Evolutionary conservation across 768 basidiomycete species (phyloP).

Genomic region (Rhizopogon roseolus): DNA sequence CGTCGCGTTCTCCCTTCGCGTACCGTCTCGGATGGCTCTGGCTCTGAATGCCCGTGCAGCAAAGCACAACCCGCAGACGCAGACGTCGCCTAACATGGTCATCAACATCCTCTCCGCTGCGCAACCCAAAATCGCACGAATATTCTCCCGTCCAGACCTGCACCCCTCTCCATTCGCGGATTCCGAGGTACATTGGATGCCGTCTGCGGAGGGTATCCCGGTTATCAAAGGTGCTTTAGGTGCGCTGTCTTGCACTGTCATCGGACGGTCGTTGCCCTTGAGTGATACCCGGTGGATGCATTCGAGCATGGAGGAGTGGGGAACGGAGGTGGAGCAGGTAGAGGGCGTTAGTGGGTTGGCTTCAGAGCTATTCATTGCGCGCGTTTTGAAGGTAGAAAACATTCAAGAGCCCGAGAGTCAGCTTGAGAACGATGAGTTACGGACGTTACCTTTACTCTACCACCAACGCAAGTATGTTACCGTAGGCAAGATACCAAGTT

Average conservation of each 20-base stretch:
- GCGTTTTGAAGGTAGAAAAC: constrained; percentile 62
- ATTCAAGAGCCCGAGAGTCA: constrained; percentile 20
- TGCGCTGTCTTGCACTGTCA: constrained; percentile 66
- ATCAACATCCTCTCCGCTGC: constrained; percentile 75
- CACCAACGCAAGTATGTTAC: constrained; percentile 58
- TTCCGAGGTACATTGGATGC: constrained; percentile 29
- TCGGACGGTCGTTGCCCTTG: constrained; percentile 57
- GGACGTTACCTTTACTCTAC: constrained; percentile 57
- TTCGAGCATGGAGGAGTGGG: constrained; percentile 10
- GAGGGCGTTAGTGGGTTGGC: constrained; percentile 30
- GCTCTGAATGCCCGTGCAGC: constrained; percentile 35
- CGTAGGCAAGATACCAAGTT: constrained; percentile 26
- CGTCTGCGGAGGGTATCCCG: constrained; percentile 52
- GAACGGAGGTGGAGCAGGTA: constrained; percentile 8
- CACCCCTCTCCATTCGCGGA: constrained; percentile 55
- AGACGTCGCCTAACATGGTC: constrained; percentile 48
- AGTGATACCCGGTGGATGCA: constrained; percentile 43
- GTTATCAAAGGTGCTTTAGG: constrained; percentile 60
- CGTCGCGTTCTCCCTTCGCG: constrained; percentile 83
- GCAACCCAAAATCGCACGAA: constrained; percentile 57
- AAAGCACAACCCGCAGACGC: constrained; percentile 4
- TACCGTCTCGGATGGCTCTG: constrained; percentile 84
- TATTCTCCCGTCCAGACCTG: constrained; percentile 72
- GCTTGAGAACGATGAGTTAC: constrained; percentile 11
- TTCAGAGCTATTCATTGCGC: constrained; percentile 79